Base-by-base conservation (phyloP, 306 rosid species). In the Biancaea sappan region DNA sequence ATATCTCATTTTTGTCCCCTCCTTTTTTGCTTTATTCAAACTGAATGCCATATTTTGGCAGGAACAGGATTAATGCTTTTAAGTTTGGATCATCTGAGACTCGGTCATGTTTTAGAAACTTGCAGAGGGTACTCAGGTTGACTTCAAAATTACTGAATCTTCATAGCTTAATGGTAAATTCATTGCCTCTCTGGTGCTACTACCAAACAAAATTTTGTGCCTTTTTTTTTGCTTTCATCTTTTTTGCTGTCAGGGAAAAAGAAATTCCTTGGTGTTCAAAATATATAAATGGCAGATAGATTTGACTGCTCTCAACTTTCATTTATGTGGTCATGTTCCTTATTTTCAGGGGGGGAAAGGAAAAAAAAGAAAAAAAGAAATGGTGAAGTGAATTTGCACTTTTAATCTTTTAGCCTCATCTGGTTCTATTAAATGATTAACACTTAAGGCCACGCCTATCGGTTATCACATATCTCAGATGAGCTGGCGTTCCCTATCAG, bases 1-100 rank as follows among this genome's bases (percentile, higher is more conserved):
- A 8, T 26, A 24, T 41, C 2, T 52, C 15, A n/a, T n/a, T 8
- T 68, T 2, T 52, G 6, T 47, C 52, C 21, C 72, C 52, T 31
- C 50, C 9, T 15, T 51, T 9, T 8, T 73, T 32, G n/a, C 48
- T 44, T 72, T 18, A 44, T 38, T 70, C 16, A 54, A 73, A 50
- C 47, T 44, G 40, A 48, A 53, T 71, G 53, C 59, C 32, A 22
- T 21, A 6, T 70, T 72, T 78, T 78, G 52, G 43, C 91, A 87
- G 91, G 87, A 81, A 79, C 75, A 22, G 59, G 88, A 74, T 59
- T 87, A 69, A 77, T 64, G 51, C 62, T 76, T 9, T 26, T 4
- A 16, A 16, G 73, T 44, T 19, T 28, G 29, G 57, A 37, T 51
- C 75, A 28, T 81, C 69, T 15, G 46, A 75, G 31, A 28, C 47